These are phyloP conservation scores for Earliella scabrosa DNA, from an alignment of 1,284 basidiomycete genomes.

Conservation along the genomic window DNA sequence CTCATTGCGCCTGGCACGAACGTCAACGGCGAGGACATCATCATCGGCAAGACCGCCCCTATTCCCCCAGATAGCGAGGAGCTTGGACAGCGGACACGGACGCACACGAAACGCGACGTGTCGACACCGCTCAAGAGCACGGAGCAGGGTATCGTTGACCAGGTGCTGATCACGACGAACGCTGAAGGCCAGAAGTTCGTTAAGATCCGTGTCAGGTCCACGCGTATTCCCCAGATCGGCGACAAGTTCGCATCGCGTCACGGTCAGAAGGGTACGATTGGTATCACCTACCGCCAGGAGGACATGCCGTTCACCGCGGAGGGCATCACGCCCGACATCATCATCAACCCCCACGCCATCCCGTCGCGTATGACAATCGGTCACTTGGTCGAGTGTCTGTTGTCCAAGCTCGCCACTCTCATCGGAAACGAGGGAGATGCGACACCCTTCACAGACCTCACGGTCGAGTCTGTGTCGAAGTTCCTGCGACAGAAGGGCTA, in stretches of 20 bases:
- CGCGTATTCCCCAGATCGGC: slow-evolving; percentile 95
- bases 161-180: slow-evolving; percentile 96
- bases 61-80: slow-evolving; percentile 97
- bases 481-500: slow-evolving; percentile 87
- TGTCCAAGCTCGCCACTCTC: slow-evolving; percentile 96
- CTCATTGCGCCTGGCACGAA: slow-evolving; percentile 95
- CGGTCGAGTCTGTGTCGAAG: slow-evolving; percentile 92
- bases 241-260: slow-evolving; percentile 99
- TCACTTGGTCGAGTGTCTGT: slow-evolving; percentile 97
- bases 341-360: slow-evolving; percentile 99
- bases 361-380: slow-evolving; percentile 99
- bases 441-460: slow-evolving; percentile 98
- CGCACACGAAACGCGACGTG: slow-evolving; percentile 92
- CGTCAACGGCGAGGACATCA: slow-evolving; percentile 97
- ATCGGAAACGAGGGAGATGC: slow-evolving; percentile 98
- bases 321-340: slow-evolving; percentile 94
- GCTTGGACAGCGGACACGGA: slow-evolving; percentile 91
- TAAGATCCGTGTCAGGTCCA: slow-evolving; percentile 95
- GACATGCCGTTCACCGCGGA: slow-evolving; percentile 99
- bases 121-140: slow-evolving; percentile 98
- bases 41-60: slow-evolving; percentile 98
- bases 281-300: slow-evolving; percentile 98
- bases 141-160: slow-evolving; percentile 97
- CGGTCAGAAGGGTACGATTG: slow-evolving; percentile 99
- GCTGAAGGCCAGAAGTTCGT: slow-evolving; percentile 97